These are phyloP conservation scores for Acrocalymma vagum DNA, from an alignment of 2,329 filamentous ascomycete species.

Conservation along the genomic window DNA sequence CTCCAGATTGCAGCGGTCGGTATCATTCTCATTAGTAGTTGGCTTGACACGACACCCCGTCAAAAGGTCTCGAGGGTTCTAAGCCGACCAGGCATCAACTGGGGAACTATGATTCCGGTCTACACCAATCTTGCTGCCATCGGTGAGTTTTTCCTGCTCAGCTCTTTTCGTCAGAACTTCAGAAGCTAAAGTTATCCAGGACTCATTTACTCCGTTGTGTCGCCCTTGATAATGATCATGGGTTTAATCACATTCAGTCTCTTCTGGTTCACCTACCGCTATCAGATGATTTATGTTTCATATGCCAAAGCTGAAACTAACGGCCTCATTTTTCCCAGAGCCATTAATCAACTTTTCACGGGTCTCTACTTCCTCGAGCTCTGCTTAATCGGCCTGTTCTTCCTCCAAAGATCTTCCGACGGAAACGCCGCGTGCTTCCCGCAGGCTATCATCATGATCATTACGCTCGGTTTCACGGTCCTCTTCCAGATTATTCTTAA, in stretches of 20 bases:
- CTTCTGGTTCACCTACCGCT: slow-evolving; percentile 95
- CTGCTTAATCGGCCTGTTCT: slow-evolving; percentile 88
- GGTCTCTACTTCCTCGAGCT: slow-evolving; percentile 96
- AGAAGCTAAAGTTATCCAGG: slow-evolving; percentile 46
- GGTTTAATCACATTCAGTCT: slow-evolving; percentile 90
- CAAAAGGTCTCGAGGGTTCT: slow-evolving; percentile 90
- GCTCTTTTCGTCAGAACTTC: slow-evolving; percentile 1
- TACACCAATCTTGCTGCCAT: slow-evolving; percentile 98
- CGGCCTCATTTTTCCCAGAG: slow-evolving; percentile 87
- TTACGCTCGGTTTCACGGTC: slow-evolving; percentile 73
- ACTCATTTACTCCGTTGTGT: slow-evolving; percentile 86
- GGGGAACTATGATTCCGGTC: slow-evolving; percentile 94
- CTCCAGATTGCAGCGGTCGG: slow-evolving; percentile 83
- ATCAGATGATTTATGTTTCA: slow-evolving; percentile 94
- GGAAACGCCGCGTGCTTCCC: slow-evolving; percentile 68
- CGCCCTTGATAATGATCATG: slow-evolving; percentile 91
- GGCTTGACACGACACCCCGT: slow-evolving; percentile 82
- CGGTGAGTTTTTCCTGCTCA: slow-evolving; percentile 53
- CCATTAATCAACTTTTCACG: slow-evolving; percentile 94
- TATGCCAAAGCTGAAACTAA: slow-evolving; percentile 91
- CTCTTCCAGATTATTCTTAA: slow-evolving; percentile 85
- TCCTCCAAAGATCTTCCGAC: slow-evolving; percentile 71
- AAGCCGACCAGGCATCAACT: slow-evolving; percentile 77
- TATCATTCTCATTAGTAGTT: slow-evolving; percentile 79
- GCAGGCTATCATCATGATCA: slow-evolving; percentile 86